Evolutionary conservation across 768 basidiomycete species (phyloP), one percentile per base, ranked within the genome.

Genomic region (Hirschioporus abietinus): DNA sequence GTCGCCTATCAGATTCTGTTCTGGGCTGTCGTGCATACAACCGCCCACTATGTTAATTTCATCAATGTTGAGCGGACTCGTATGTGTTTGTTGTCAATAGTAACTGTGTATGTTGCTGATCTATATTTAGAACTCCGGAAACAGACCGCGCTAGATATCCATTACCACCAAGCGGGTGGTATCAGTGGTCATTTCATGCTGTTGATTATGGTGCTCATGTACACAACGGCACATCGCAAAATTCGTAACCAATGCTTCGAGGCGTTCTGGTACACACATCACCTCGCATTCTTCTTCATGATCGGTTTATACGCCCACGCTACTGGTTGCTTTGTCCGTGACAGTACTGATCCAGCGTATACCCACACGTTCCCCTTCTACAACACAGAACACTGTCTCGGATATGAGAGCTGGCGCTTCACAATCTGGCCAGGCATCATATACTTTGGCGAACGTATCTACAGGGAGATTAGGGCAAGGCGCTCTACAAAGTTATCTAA

Each of bases 211-310:
- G 76, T 98, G 70, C 75, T 95, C 72, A 94, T 96, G 85, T 96
- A 96, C 76, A 86, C 91, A 57, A 95, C 94, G 24, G 94, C 95
- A 2, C 93, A 95, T 77, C 83, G 86, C 73, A 94, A 91, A 78
- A 88, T 98, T 69, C 90, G 95, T 70, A 77, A 84, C 68, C 92
- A 95, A 77, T 92, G 88, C 80, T 97, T 96, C 77, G 95, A 98
- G 76, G 93, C 87, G 0, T 98, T 98, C 82, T 96, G 95, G 95
- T 96, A 95, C 76, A 95, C 95, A 35, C 95, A 96, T 70, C 95
- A 96, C 71, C 86, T 95, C 57, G 93, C 92, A 12, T 93, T 95
- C 83, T 93, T 95, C 80, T 95, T 96, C 81, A 92, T 96, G 88
- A 81, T 96, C 68, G 92, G 87, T 35, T 85, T 97, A 61, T 96